Evolutionary conservation across 176 grass and related monocot genomes (phyloP).

Genomic region (Zoysia japonica): DNA sequence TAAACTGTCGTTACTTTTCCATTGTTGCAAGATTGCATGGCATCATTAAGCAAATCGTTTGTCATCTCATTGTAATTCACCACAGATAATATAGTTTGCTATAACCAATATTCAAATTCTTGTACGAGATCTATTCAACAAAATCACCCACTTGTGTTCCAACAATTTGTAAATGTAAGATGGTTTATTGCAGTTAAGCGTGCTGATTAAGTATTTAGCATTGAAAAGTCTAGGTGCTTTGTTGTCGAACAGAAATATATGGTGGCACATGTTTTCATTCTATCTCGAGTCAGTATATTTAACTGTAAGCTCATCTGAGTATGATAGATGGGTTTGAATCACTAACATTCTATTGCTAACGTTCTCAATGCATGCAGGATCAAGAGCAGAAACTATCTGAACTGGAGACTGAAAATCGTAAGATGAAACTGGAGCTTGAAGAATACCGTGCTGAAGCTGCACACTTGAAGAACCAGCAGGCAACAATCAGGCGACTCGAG

Average conservation of each 20-base stretch:
- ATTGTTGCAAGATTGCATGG: slow-evolving; percentile 23
- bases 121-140: neutral
- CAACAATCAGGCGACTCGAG: slow-evolving; percentile 95
- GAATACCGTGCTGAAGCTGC: slow-evolving; percentile 90
- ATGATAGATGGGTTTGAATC: slow-evolving; percentile 13
- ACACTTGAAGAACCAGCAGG: slow-evolving; percentile 96
- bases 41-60: slow-evolving; percentile 23
- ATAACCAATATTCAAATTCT: neutral
- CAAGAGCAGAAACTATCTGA: slow-evolving; percentile 97
- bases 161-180: neutral
- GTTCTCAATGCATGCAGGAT: slow-evolving; percentile 57
- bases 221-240: slow-evolving; percentile 8
- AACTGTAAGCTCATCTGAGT: slow-evolving; percentile 11
- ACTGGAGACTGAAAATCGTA: slow-evolving; percentile 93
- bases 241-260: slow-evolving; percentile 30
- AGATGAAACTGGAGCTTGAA: slow-evolving; percentile 99
- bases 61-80: slow-evolving; percentile 5
- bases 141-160: neutral
- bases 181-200: neutral
- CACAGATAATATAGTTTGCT: neutral
- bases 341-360: slow-evolving; percentile 23
- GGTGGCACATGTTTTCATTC: neutral
- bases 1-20: neutral
- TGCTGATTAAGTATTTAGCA: slow-evolving; percentile 19
- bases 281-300: slow-evolving; percentile 10